These are phyloP conservation scores for Nemania serpens DNA, from an alignment of 2,329 filamentous ascomycete genomes.

Conservation along the genomic window DNA sequence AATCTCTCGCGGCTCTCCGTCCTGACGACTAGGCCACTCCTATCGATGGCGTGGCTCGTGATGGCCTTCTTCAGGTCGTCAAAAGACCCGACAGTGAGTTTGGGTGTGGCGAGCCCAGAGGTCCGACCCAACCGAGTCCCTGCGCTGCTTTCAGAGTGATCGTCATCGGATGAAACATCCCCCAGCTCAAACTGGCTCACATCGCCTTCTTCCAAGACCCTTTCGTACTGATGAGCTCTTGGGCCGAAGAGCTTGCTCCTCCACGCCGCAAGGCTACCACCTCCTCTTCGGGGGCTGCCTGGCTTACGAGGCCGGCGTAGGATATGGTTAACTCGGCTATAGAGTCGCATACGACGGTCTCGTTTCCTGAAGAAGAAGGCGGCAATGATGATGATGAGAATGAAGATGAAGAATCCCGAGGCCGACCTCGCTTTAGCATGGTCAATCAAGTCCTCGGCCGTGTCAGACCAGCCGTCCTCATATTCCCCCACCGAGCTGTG, in stretches of 20 bases:
- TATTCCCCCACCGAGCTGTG: constrained; percentile 42
- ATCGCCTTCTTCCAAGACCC: constrained; percentile 83
- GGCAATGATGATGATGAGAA: constrained; percentile 72
- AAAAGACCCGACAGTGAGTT: constrained; percentile 57
- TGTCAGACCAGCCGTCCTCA: constrained; percentile 59
- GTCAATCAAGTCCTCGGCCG: constrained; percentile 64
- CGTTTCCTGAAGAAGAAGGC: constrained; percentile 78
- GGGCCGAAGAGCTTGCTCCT: constrained; percentile 70
- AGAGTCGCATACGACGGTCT: constrained; percentile 69
- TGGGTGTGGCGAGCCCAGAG: constrained; percentile 72
- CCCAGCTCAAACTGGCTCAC: constrained; percentile 77
- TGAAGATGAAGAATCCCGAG: constrained; percentile 76
- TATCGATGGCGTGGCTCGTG: constrained; percentile 56
- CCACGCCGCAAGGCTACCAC: constrained; percentile 53
- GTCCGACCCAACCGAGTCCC: constrained; percentile 60
- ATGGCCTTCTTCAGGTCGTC: constrained; percentile 49
- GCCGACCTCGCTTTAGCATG: constrained; percentile 69
- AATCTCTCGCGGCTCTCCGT: constrained; percentile 87
- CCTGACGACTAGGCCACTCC: constrained; percentile 76
- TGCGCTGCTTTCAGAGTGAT: constrained; percentile 63
- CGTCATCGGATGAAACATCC: constrained; percentile 66
- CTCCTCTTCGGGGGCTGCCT: constrained; percentile 52
- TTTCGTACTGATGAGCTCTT: constrained; percentile 69
- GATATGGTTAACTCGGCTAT: constrained; percentile 55
- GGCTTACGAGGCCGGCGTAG: constrained; percentile 50